These are phyloP conservation scores for Ambrosia artemisiifolia DNA, from an alignment of 129 eudicot species.

Conservation along the genomic window DNA sequence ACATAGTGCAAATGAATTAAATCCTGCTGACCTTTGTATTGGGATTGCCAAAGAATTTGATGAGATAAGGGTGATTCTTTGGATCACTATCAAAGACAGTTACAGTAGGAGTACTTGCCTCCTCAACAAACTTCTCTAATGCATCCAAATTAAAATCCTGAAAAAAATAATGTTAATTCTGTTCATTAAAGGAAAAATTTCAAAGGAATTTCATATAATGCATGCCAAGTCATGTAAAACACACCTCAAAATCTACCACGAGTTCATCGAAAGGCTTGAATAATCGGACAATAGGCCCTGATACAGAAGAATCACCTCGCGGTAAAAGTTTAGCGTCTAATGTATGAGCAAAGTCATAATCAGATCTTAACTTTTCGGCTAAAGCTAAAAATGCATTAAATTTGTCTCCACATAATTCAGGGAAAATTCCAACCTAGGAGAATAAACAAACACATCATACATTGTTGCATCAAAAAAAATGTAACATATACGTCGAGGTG, in stretches of 20 bases:
- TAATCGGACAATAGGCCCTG: constrained; percentile 70
- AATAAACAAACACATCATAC: constrained; percentile 10
- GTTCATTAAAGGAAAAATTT: neutral
- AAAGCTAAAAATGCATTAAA: constrained; percentile 52
- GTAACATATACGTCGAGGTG: neutral
- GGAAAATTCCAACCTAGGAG: constrained; percentile 81
- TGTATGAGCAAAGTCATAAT: constrained; percentile 82
- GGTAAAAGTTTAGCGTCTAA: constrained; percentile 71
- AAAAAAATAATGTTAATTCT: constrained; percentile 11
- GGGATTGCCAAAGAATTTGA: constrained; percentile 70
- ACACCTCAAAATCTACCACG: constrained; percentile 74
- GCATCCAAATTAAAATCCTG: constrained; percentile 77
- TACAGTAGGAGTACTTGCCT: constrained; percentile 65
- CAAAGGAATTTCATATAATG: neutral
- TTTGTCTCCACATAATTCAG: constrained; percentile 82
- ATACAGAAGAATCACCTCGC: constrained; percentile 68
- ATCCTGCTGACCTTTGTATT: constrained; percentile 58
- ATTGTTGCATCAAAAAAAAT: neutral
- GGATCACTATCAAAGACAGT: constrained; percentile 75
- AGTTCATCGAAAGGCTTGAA: constrained; percentile 97
- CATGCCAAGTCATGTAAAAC: neutral
- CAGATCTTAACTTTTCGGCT: constrained; percentile 73
- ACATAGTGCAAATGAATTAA: too few species aligned
- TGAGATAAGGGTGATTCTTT: constrained; percentile 64
- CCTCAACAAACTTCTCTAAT: constrained; percentile 70